These are phyloP conservation scores for Nepenthes gracilis DNA, from an alignment of 148 eudicot species.

Conservation along the genomic window DNA sequence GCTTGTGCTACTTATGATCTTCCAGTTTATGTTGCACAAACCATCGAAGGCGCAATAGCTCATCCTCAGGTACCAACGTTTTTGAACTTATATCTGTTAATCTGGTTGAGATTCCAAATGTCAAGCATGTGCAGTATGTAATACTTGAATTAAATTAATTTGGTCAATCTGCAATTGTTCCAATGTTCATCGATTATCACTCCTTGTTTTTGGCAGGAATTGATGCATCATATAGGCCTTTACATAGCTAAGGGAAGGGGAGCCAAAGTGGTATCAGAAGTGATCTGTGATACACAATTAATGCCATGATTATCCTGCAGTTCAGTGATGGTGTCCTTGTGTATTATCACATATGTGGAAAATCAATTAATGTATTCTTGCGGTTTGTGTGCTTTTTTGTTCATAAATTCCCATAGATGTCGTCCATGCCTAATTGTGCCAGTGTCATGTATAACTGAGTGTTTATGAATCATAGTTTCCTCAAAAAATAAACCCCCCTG, in stretches of 20 bases:
- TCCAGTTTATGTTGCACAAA: constrained; percentile 51
- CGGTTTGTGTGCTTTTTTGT: too few species aligned
- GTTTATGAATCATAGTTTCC: too few species aligned
- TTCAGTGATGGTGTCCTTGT: too few species aligned
- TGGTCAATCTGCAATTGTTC: too few species aligned
- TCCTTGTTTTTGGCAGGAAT: constrained; percentile 34
- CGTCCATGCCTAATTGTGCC: too few species aligned
- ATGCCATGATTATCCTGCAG: neutral
- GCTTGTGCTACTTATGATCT: constrained; percentile 92
- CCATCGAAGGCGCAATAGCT: constrained; percentile 42
- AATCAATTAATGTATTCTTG: too few species aligned
- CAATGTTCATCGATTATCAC: too few species aligned
- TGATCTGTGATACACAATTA: constrained; percentile 4
- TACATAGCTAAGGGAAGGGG: constrained; percentile 85
- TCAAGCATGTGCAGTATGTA: neutral
- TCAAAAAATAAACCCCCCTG: too few species aligned
- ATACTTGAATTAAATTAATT: neutral
- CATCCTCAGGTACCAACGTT: constrained; percentile 77
- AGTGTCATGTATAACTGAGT: too few species aligned
- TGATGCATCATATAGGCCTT: constrained; percentile 86
- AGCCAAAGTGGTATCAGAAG: constrained; percentile 71
- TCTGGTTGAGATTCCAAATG: neutral
- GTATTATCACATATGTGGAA: too few species aligned
- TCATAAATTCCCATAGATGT: too few species aligned
- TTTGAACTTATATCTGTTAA: neutral